Conservation (phyloP, 2,329 filamentous ascomycete genomes). For the Talaromyces sp. region DNA sequence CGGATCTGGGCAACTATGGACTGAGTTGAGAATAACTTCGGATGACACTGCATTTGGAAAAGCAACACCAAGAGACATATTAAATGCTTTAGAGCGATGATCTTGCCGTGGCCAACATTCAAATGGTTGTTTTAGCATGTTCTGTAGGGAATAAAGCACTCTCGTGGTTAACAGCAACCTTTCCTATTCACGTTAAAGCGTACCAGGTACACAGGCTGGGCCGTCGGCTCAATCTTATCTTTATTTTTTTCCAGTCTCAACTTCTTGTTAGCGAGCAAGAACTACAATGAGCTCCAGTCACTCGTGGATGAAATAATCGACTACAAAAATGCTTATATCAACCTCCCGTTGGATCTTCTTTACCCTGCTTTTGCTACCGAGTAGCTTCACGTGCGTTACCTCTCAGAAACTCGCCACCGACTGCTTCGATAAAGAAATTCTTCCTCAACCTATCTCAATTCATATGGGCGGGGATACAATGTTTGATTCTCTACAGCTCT, state of each 20-base stretch:
- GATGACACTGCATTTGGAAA: too few relatives aligned
- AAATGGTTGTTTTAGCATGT: too few relatives aligned
- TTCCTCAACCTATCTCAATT: background rate
- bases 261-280: background rate
- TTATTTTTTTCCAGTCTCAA: background rate
- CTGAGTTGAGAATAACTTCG: too few relatives aligned
- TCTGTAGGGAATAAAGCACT: too few relatives aligned
- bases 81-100: too few relatives aligned
- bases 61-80: too few relatives aligned
- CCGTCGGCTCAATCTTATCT: too few relatives aligned
- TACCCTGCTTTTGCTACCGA: background rate
- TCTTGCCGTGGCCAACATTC: too few relatives aligned
- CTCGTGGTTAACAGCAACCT: too few relatives aligned
- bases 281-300: background rate
- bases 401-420: background rate
- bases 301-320: background rate
- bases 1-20: too few relatives aligned
- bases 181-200: too few relatives aligned
- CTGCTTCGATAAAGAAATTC: background rate
- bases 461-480: background rate
- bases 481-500: background rate
- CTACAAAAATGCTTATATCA: background rate
- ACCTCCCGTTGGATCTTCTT: background rate
- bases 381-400: background rate
- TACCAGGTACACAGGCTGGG: too few relatives aligned